Evolutionary conservation across 75 land plant genomes (phyloP).

Genomic region (Cupressus sempervirens): DNA sequence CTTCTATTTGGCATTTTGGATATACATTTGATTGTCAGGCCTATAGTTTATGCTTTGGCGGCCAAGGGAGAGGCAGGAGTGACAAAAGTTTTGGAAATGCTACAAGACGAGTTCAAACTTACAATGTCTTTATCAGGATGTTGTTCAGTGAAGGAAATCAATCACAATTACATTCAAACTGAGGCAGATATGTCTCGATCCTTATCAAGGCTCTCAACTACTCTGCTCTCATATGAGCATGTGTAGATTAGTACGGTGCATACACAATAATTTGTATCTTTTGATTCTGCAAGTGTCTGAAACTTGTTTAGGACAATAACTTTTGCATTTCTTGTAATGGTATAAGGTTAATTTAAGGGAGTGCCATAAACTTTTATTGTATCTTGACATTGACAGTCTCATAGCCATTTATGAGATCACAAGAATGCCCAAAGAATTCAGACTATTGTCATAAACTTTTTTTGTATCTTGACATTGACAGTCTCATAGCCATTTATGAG

Average conservation of each 20-base stretch:
- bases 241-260: neutral
- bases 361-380: no score
- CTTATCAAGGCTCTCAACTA: slow-evolving; percentile 29
- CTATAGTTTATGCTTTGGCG: slow-evolving; percentile 80
- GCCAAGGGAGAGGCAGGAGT: slow-evolving; percentile 93
- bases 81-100: slow-evolving; percentile 82
- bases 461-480: slow-evolving; percentile 47
- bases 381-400: no score
- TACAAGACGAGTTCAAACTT: slow-evolving; percentile 86
- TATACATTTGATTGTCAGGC: no score
- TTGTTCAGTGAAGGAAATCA: slow-evolving; percentile 80
- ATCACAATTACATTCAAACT: slow-evolving; percentile 68
- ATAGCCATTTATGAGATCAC: no score
- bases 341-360: neutral
- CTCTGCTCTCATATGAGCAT: neutral
- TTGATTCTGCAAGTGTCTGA: neutral
- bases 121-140: slow-evolving; percentile 93
- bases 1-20: no score
- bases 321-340: neutral
- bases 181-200: slow-evolving; percentile 39
- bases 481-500: slow-evolving; percentile 42
- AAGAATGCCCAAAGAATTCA: no score
- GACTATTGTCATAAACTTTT: no score
- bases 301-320: neutral
- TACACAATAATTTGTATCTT: neutral